Evolutionary conservation across 2,329 filamentous ascomycete species (phyloP).

Genomic region (Aureobasidium sp.): DNA sequence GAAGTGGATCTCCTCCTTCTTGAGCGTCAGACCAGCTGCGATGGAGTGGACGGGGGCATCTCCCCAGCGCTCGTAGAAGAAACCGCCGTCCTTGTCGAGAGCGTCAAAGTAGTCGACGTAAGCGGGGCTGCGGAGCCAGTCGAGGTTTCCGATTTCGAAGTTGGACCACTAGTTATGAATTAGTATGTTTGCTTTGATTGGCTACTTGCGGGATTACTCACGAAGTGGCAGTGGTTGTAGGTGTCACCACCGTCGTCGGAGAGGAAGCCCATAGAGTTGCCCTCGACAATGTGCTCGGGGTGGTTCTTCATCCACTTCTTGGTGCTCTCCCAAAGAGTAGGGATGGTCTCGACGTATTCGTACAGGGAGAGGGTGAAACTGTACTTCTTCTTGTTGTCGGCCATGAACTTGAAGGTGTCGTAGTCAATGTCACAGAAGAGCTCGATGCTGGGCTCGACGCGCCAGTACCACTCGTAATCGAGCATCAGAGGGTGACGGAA

Average conservation of each 20-base stretch:
- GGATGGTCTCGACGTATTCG: conserved; percentile 94
- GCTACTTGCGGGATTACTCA: conserved; percentile 42
- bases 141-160: conserved; percentile 90
- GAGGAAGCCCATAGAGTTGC: conserved; percentile 84
- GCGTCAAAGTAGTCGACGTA: conserved; percentile 88
- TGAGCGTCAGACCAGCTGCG: conserved; percentile 75
- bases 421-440: conserved; percentile 94
- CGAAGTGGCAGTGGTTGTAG: conserved; percentile 97
- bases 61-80: conserved; percentile 98
- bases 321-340: conserved; percentile 88
- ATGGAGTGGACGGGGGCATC: conserved; percentile 99
- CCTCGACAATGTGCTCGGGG: conserved; percentile 77
- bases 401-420: conserved; percentile 95
- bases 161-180: conserved; percentile 76
- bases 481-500: conserved; percentile 90
- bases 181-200: background rate
- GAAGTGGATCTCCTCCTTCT: conserved; percentile 94
- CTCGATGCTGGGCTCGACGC: conserved; percentile 93
- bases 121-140: conserved; percentile 77
- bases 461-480: conserved; percentile 99
- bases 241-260: conserved; percentile 85
- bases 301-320: conserved; percentile 90
- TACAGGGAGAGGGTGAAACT: conserved; percentile 92
- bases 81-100: conserved; percentile 85
- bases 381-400: conserved; percentile 96